Base-by-base conservation (phyloP, 2,329 filamentous ascomycete species). In the Xylariaceae sp. region DNA sequence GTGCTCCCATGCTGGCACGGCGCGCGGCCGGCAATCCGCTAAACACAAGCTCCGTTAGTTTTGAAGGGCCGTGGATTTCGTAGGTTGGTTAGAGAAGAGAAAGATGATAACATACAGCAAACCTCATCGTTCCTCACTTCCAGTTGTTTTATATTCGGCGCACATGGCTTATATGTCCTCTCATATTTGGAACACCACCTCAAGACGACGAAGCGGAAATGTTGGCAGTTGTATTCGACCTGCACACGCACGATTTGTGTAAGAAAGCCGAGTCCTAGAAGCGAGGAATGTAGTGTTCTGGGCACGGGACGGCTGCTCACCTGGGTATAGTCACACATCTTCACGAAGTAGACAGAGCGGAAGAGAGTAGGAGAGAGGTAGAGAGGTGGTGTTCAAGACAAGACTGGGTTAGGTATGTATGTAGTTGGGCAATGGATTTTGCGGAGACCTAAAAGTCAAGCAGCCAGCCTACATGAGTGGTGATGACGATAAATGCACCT, bases 321-420 rank as follows among this genome's bases (percentile, higher is more conserved):
- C 50, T 64, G 60, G 19, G 60, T 63, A 50, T 64, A 64, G 49
- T 64, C 61, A 44, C 61, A 64, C 61, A 64, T 64, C 37, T 48
- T 42, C 17, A 14, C 14, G 12, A 6, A 29, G 20, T 27, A n/a
- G 21, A 25, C 41, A 16, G 37, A 20, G 40, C 33, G 12, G 11
- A 25, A 33, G 32, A 22, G 17, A 23, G 23, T 21, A 20, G 6
- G 20, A 25, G 22, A 27, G 37, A 37, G 32, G 33, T 25, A 33
- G 37, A 23, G 42, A 19, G 8, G 16, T 12, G 11, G 33, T 40
- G 44, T 33, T 25, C n/a, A 16, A 37, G 22, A 3, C 5, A 42
- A 5, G 25, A 8, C 25, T 29, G 25, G 7, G 14, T 29, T n/a
- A n/a, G n/a, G n/a, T n/a, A n/a, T n/a, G n/a, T n/a, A n/a, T n/a